Conservation (phyloP, 345 rosid species). For the Populus nigra region DNA sequence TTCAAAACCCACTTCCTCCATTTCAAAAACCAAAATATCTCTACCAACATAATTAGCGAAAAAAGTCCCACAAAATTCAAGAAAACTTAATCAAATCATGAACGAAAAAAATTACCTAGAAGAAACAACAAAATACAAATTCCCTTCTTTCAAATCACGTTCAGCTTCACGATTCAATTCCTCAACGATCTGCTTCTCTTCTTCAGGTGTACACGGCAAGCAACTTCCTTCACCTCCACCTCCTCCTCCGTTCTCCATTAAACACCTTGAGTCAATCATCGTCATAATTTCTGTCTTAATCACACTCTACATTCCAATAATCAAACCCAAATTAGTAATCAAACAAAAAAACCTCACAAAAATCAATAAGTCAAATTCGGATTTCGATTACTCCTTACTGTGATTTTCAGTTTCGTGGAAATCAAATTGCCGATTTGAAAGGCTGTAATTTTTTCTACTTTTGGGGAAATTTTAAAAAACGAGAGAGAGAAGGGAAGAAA, state of each 20-base stretch:
- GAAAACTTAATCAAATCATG: background rate
- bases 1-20: no score
- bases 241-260: slow-evolving; percentile 49
- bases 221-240: slow-evolving; percentile 44
- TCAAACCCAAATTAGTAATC: background rate
- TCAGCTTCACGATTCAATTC: slow-evolving; percentile 59
- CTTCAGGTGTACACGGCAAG: slow-evolving; percentile 54
- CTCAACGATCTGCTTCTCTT: slow-evolving; percentile 62
- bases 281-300: slow-evolving; percentile 37
- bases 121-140: slow-evolving; percentile 70
- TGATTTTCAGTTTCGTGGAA: background rate
- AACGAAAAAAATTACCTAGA: slow-evolving; percentile 40
- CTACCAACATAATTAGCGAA: background rate
- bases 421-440: background rate
- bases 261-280: slow-evolving; percentile 45
- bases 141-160: slow-evolving; percentile 59
- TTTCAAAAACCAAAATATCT: background rate
- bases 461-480: background rate
- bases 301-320: background rate
- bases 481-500: background rate
- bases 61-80: background rate
- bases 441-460: background rate
- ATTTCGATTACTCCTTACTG: background rate
- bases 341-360: background rate
- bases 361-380: background rate